Evolutionary conservation across 768 basidiomycete species (phyloP).

Genomic region (Glaciozyma antarctica): DNA sequence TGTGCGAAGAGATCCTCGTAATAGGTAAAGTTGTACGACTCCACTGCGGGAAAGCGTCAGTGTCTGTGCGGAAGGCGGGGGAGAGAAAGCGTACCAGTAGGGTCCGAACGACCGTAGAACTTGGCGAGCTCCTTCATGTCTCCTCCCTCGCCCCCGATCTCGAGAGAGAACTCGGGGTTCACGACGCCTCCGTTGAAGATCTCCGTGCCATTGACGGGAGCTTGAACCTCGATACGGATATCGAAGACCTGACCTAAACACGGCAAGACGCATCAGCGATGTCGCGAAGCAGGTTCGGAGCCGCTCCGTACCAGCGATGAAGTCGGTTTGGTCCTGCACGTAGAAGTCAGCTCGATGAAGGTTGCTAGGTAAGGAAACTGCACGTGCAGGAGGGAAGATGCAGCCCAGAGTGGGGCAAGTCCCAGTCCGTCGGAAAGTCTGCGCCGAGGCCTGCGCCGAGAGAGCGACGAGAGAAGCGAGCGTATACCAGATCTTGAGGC

Average conservation of each 20-base stretch:
- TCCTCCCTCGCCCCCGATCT: slow-evolving; percentile 36
- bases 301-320: slow-evolving; percentile 15
- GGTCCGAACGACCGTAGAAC: slow-evolving; percentile 36
- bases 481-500: no score
- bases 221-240: slow-evolving; percentile 40
- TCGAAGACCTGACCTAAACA: slow-evolving; percentile 35
- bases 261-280: slow-evolving; percentile 20
- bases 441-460: slow-evolving; percentile 1
- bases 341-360: background rate
- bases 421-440: slow-evolving; percentile 23
- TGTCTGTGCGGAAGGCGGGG: background rate
- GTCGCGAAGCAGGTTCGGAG: background rate
- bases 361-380: background rate
- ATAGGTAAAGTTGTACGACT: slow-evolving; percentile 37
- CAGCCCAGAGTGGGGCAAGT: slow-evolving; percentile 29
- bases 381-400: slow-evolving; percentile 32
- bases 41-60: slow-evolving; percentile 9
- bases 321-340: slow-evolving; percentile 17
- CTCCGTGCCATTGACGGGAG: slow-evolving; percentile 41
- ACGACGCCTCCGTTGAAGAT: slow-evolving; percentile 40
- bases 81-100: slow-evolving; percentile 4
- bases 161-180: slow-evolving; percentile 36
- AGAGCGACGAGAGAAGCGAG: no score
- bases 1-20: slow-evolving; percentile 40
- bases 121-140: slow-evolving; percentile 31